Base-by-base conservation (phyloP, 495 filamentous ascomycete genomes). In the Hypoxylon lenormandii region DNA sequence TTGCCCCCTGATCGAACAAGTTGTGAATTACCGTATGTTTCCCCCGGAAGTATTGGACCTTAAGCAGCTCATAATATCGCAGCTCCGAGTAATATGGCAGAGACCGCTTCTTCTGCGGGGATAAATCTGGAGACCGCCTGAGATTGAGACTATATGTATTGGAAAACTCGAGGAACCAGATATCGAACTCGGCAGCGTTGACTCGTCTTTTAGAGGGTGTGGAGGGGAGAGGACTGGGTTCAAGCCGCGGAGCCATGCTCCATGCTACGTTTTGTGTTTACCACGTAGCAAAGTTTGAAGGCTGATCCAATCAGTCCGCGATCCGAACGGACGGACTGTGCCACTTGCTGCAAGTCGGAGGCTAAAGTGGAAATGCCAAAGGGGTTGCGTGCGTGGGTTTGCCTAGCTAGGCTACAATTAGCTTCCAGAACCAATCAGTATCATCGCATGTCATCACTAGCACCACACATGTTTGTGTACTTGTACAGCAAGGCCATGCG, bases 161-260 rank as follows among this genome's bases (percentile, higher is more conserved):
- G 43, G 71, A 76, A 43, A 76, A 74, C 26, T 76, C 71, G 50
- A 76, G 60, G 54, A 74, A 76, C 74, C 74, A 76, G 11, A 76
- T 55, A 21, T 74, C 68, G 47, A 76, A 76, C 0, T 65, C 57
- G 19, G 18, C 21, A 33, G 37, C 33, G 15, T 45, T 45, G 11
- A 19, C 52, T 33, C 42, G 40, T 16, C 15, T 40, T 19, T 62
- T 62, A 3, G 65, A 49, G 11, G 73, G 67, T 11, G 64, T 75
- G 46, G 45, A 6, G n/a, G 22, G 15, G 18, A 18, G 21, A 64
- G 40, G 15, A 28, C n/a, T 13, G 26, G 42, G 38, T n/a, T 53
- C 49, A 10, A 64, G 33, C 10, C 49, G 58, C 21, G 55, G 64
- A 47, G 64, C 47, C 64, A 66, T 66, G 22, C 6, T 59, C 47